A percentile compares a stretch with the other conserved stretches of the same genome.
Evolutionary conservation across 192 early-diverging fungal genomes (phyloP).

Genomic region (Thoreauomyces humboldtii): DNA sequence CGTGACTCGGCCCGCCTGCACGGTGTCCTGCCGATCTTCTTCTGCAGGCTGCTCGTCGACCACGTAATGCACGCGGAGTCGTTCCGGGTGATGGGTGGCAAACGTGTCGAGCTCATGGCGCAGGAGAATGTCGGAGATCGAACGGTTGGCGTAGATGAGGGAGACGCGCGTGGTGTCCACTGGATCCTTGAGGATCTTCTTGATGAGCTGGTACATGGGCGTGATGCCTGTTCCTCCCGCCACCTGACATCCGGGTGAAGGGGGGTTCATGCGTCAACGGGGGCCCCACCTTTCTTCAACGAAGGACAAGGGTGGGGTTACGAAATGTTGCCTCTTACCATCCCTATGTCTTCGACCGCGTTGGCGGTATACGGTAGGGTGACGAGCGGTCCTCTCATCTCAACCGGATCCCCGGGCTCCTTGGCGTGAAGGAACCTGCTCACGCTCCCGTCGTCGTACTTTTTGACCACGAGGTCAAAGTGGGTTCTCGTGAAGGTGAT

Average conservation of each 20-base stretch:
- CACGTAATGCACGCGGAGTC: constrained; percentile 78
- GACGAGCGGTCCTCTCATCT: constrained; percentile 73
- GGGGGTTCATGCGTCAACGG: constrained; percentile 1
- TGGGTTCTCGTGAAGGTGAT: constrained; percentile 55
- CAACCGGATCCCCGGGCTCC: constrained; percentile 61
- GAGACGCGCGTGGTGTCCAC: constrained; percentile 80
- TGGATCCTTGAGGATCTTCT: constrained; percentile 76
- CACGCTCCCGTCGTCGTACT: constrained; percentile 70
- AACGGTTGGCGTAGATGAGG: constrained; percentile 88
- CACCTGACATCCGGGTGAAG: constrained; percentile 42
- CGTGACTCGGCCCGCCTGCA: too few species aligned
- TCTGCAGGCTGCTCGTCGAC: too few species aligned
- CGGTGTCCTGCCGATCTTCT: too few species aligned
- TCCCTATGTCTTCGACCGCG: constrained; percentile 62
- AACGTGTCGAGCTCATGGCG: constrained; percentile 76
- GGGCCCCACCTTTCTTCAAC: too few species aligned
- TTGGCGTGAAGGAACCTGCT: constrained; percentile 62
- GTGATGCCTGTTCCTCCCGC: constrained; percentile 93
- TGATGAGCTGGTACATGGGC: constrained; percentile 92
- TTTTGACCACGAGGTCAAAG: constrained; percentile 81
- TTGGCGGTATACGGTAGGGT: constrained; percentile 68
- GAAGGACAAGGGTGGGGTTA: too few species aligned
- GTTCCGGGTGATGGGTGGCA: constrained; percentile 61
- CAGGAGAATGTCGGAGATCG: constrained; percentile 83
- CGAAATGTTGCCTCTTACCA: too few species aligned